A percentile compares a stretch with the other conserved stretches of the same genome.
Conservation (phyloP, 257 asterid genomes). For the Nicotiana tabacum region DNA sequence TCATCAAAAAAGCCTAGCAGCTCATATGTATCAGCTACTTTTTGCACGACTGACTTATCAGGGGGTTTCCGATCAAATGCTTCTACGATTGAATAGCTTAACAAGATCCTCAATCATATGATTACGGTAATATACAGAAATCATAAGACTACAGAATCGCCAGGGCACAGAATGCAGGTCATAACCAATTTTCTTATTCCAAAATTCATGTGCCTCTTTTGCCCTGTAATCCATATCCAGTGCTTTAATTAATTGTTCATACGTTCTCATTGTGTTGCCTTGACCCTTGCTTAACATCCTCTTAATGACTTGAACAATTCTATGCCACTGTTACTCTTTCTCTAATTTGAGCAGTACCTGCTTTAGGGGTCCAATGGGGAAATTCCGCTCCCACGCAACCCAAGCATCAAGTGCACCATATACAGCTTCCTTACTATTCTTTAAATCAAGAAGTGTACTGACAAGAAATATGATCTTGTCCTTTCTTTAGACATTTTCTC, state of each 20-base stretch:
- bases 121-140: conserved; percentile 69
- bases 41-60: conserved; percentile 61
- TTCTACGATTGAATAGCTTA: conserved; percentile 71
- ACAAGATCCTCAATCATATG: conserved; percentile 68
- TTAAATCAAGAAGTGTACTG: conserved; percentile 46
- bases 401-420: conserved; percentile 82
- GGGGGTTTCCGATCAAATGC: conserved; percentile 74
- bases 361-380: conserved; percentile 73
- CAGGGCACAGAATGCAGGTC: conserved; percentile 78
- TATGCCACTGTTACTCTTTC: conserved; percentile 85
- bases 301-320: conserved; percentile 75
- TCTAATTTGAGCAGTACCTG: conserved; percentile 52
- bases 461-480: conserved; percentile 59
- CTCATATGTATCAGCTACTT: conserved; percentile 76
- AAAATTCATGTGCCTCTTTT: conserved; percentile 63
- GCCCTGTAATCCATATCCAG: conserved; percentile 75
- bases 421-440: conserved; percentile 54
- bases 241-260: conserved; percentile 71
- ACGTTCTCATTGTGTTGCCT: conserved; percentile 68
- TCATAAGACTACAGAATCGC: conserved; percentile 67
- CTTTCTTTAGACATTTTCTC: conserved; percentile 60
- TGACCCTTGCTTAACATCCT: conserved; percentile 99
- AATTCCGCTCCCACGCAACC: conserved; percentile 83
- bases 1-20: conserved; percentile 54
- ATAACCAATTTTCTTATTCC: conserved; percentile 67